A percentile compares a stretch with the other conserved stretches of the same genome.
These are phyloP conservation scores for Anacardium occidentale DNA, from an alignment of 345 rosid genomes.

Conservation along the genomic window DNA sequence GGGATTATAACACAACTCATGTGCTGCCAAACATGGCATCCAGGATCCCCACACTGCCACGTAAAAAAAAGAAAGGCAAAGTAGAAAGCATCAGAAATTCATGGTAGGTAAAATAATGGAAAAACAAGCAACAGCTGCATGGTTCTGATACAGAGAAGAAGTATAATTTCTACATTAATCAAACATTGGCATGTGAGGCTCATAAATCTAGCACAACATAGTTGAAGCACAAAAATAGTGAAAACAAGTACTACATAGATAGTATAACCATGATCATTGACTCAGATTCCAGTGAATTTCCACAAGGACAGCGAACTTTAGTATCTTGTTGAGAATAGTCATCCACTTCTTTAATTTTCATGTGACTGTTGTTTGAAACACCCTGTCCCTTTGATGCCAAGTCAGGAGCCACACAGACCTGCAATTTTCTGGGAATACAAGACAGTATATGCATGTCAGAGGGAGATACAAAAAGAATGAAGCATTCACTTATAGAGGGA, in stretches of 20 bases:
- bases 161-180: not conserved
- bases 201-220: not conserved
- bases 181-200: not conserved
- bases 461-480: conserved; percentile 16
- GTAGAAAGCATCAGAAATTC: conserved; percentile 13
- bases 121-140: not conserved
- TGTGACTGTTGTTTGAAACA: conserved; percentile 60
- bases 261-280: conserved; percentile 69
- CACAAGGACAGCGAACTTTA: conserved; percentile 92
- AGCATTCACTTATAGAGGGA: conserved; percentile 1
- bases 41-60: conserved; percentile 77
- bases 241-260: conserved; percentile 3
- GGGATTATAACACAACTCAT: conserved; percentile 74
- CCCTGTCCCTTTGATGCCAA: conserved; percentile 79
- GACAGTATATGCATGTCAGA: conserved; percentile 12
- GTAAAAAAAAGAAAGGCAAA: conserved; percentile 4
- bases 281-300: conserved; percentile 66
- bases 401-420: conserved; percentile 82
- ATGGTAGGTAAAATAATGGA: not conserved
- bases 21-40: conserved; percentile 85
- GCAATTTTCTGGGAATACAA: conserved; percentile 70
- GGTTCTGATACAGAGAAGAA: not conserved
- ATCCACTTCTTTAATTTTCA: conserved; percentile 61
- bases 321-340: conserved; percentile 48
- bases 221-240: not conserved